Percentiles rank a stretch among this genome's conserved stretches.
phyloP scores from a whole-genome alignment of 169 alveolate genomes.

The Babesia bigemina region DNA sequence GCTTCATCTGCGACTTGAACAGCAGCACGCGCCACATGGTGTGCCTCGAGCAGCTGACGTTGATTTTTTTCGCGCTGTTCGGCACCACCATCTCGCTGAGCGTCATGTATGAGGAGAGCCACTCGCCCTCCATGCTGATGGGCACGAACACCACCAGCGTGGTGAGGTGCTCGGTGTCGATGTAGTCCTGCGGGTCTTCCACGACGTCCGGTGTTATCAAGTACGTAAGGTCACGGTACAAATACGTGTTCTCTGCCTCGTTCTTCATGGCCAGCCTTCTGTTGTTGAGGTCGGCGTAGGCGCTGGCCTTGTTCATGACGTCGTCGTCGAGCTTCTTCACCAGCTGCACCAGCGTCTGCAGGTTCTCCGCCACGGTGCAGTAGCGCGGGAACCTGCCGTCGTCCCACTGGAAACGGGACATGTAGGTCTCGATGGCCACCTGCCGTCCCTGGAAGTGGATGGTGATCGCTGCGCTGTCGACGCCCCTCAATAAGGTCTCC shows the following conservation, averaged over 20 bases:
- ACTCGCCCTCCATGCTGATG: constrained; percentile 72
- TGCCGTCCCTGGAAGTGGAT: constrained; percentile 80
- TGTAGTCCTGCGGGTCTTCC: constrained; percentile 73
- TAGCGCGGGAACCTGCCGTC: constrained; percentile 87
- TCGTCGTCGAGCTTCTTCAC: constrained; percentile 80
- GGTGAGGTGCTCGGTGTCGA: constrained; percentile 82
- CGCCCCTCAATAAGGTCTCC: constrained; percentile 71
- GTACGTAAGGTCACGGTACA: constrained; percentile 80
- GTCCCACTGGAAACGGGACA: constrained; percentile 86
- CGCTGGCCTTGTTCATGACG: constrained; percentile 79
- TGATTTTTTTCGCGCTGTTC: constrained; percentile 75
- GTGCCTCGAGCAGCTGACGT: constrained; percentile 66
- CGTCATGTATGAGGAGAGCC: constrained; percentile 73
- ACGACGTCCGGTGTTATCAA: constrained; percentile 85
- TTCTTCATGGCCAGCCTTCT: constrained; percentile 56
- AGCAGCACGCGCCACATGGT: constrained; percentile 81
- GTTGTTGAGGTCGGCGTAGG: constrained; percentile 81
- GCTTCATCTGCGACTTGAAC: constrained; percentile 75
- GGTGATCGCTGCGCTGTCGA: constrained; percentile 75
- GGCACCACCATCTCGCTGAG: constrained; percentile 83
- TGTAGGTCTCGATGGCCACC: constrained; percentile 76
- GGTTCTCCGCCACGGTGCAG: constrained; percentile 78
- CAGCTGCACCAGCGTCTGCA: constrained; percentile 80
- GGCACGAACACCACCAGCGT: constrained; percentile 85
- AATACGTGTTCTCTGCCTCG: constrained; percentile 57